Evolutionary conservation across 495 filamentous ascomycete genomes (phyloP), one percentile per base, ranked within the genome.

Genomic region (Polyplosphaeria fusca): DNA sequence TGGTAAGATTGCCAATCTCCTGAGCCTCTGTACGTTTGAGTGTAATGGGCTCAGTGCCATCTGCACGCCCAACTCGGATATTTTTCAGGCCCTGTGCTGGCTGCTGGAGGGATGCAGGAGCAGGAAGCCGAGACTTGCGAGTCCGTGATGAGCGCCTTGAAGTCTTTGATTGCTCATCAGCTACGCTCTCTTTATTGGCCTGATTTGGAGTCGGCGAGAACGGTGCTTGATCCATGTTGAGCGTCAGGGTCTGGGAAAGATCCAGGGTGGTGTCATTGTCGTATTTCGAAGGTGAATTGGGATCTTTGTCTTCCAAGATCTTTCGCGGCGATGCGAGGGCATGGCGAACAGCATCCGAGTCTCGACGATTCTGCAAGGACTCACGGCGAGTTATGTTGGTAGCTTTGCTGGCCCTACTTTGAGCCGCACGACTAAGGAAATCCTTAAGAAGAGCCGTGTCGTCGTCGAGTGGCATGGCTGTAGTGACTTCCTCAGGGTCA

Each of bases 401-500:
- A 13, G 68, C 67, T 60, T 79, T 80, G 58, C 74, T 80, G 25
- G 77, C 79, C 58, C 81, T 82, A 61, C 76, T 84, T 9, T 81
- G 78, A 51, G 79, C 78, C 14, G 82, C 81, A 41, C 77, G 80
- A 50, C 74, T 79, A 26, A 86, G 69, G 62, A 85, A 86, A 45
- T 79, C 77, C 58, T 81, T 82, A 22, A 86, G 74, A 19, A 85
- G 60, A 43, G 71, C 80, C 1, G 81, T 79, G 69, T 85, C 81
- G 46, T 82, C 79, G 56, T 77, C 73, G 47, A 73, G 49, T 43
- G 55, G 20, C 18, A 66, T 48, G 35, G 60, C 51, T 44, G 54
- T 47, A 39, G 64, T 57, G 42, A 47, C 30, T 24, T 54, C 43
- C 26, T 55, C 57, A 30, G 53, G 18, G 26, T n/a, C n/a, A n/a